Evolutionary conservation across 805 yeast genomes (phyloP).

Genomic region (Saccharomycopsis fermentans): DNA sequence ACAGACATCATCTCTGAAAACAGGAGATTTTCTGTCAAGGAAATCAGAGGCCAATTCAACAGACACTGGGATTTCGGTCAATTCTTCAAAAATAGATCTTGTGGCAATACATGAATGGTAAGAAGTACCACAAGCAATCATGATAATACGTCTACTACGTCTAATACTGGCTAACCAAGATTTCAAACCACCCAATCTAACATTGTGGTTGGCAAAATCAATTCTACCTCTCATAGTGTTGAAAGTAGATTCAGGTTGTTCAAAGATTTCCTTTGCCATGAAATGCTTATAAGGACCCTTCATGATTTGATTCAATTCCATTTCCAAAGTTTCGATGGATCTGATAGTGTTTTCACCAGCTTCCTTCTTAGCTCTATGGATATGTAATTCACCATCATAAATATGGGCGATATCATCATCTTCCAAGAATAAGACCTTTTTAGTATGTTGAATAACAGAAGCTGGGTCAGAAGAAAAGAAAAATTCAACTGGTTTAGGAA

Average conservation of each 20-base stretch:
- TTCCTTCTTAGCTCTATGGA: constrained; percentile 87
- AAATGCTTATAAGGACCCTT: constrained; percentile 93
- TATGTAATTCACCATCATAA: constrained; percentile 95
- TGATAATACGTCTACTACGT: constrained; percentile 87
- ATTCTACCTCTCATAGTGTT: constrained; percentile 99
- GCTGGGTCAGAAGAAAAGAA: constrained; percentile 96
- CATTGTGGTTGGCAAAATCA: constrained; percentile 70
- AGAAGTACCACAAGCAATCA: constrained; percentile 99
- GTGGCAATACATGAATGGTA: constrained; percentile 98
- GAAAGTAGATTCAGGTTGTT: constrained; percentile 96
- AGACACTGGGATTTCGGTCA: constrained; percentile 87
- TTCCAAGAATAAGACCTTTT: constrained; percentile 90
- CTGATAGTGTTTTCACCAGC: constrained; percentile 89
- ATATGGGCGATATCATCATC: constrained; percentile 99
- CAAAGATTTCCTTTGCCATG: constrained; percentile 98
- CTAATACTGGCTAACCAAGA: constrained; percentile 79
- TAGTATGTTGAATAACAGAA: constrained; percentile 92
- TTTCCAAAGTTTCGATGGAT: constrained; percentile 90
- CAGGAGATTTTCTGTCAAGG: constrained; percentile 91
- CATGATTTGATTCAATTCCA: constrained; percentile 97
- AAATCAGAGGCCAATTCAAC: constrained; percentile 93
- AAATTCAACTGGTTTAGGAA: constrained; percentile 90
- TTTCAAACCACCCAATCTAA: constrained; percentile 84
- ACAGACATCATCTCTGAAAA: constrained; percentile 96
- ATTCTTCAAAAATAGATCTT: constrained; percentile 90